phyloP scores from a whole-genome alignment of 169 alveolate species.

The Plasmodium yoelii region DNA sequence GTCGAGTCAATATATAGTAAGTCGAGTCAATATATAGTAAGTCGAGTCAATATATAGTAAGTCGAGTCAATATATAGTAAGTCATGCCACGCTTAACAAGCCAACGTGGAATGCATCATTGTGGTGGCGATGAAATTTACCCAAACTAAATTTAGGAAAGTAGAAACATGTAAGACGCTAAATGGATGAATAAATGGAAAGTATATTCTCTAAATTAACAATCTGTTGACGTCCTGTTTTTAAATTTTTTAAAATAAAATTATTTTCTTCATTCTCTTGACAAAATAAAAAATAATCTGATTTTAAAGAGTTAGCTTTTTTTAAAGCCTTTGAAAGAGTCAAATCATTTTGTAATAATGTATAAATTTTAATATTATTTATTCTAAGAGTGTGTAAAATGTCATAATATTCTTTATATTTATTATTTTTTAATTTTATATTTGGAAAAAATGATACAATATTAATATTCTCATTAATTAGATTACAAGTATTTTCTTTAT shows the following conservation, averaged over 20 bases:
- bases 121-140: too few relatives aligned
- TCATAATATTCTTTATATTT: constrained; percentile 39
- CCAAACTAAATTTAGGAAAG: neutral
- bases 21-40: too few relatives aligned
- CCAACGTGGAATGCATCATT: too few relatives aligned
- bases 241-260: constrained; percentile 31
- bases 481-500: neutral
- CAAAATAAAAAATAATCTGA: constrained; percentile 38
- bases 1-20: too few relatives aligned
- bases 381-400: constrained; percentile 23
- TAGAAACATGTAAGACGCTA: neutral
- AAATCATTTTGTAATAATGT: constrained; percentile 13
- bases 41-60: too few relatives aligned
- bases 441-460: constrained; percentile 47
- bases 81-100: too few relatives aligned
- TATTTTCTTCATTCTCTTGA: neutral
- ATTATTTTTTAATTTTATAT: neutral
- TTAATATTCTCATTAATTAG: neutral
- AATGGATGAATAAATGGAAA: constrained; percentile 9
- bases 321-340: constrained; percentile 52
- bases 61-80: too few relatives aligned
- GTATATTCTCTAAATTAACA: constrained; percentile 30
- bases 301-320: constrained; percentile 42
- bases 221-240: constrained; percentile 34
- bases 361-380: constrained; percentile 23